Evolutionary conservation across 176 grass and related monocot species (phyloP).

Genomic region (Avena atlantica): DNA sequence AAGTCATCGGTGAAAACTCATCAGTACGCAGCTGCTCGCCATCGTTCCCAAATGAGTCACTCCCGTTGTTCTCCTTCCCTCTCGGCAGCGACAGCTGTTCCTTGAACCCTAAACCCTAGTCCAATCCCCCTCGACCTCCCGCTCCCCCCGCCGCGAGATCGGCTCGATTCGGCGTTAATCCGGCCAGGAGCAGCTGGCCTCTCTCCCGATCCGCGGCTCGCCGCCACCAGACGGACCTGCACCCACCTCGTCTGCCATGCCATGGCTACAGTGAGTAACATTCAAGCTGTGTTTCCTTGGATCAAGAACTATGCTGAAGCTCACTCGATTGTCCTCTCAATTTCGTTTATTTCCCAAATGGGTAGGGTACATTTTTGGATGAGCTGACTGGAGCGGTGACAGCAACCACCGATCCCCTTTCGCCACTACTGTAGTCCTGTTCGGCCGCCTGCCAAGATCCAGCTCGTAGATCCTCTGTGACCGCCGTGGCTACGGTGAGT

Average conservation of each 20-base stretch:
- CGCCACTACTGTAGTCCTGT: neutral
- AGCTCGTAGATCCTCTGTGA: neutral
- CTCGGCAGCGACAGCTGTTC: neutral
- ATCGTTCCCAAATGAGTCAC: neutral
- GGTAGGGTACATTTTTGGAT: neutral
- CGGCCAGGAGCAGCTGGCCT: neutral
- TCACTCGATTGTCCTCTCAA: neutral
- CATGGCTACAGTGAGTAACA: neutral
- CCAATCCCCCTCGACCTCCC: neutral
- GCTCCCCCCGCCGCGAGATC: neutral
- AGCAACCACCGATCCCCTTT: neutral
- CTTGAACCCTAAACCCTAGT: neutral
- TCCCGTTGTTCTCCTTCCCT: neutral
- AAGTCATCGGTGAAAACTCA: neutral
- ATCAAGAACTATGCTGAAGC: neutral
- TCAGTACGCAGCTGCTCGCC: neutral
- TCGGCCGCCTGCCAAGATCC: no score
- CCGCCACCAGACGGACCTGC: neutral
- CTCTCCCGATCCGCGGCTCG: neutral
- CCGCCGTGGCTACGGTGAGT: neutral
- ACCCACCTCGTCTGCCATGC: neutral
- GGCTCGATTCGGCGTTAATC: neutral
- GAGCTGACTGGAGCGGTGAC: neutral
- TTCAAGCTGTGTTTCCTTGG: neutral
- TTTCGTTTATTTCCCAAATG: neutral